These are phyloP conservation scores for Sugiyamaella castrensis DNA, from an alignment of 1,139 yeast genomes.

Conservation along the genomic window DNA sequence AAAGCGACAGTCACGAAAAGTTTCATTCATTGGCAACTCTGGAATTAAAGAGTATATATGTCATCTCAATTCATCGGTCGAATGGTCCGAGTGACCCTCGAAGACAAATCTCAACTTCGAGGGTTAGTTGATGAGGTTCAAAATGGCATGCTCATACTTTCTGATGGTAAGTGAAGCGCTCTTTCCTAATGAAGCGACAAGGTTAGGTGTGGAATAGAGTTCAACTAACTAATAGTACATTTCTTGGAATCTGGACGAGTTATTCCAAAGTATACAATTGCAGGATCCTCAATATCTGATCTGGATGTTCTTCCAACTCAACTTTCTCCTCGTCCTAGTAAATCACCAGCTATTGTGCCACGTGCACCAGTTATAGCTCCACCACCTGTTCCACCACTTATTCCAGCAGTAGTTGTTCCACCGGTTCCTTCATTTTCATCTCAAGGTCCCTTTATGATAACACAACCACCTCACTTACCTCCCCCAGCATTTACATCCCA, in stretches of 20 bases:
- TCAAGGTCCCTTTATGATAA: neutral
- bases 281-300: slow-evolving; percentile 33
- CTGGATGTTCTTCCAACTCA: slow-evolving; percentile 30
- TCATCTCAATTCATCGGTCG: slow-evolving; percentile 31
- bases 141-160: slow-evolving; percentile 31
- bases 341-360: slow-evolving; percentile 1
- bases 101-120: slow-evolving; percentile 28
- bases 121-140: slow-evolving; percentile 36
- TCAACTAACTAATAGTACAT: slow-evolving; percentile 19
- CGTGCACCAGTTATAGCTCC: slow-evolving; percentile 5
- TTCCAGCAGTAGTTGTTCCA: neutral
- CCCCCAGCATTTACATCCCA: slow-evolving; percentile 5
- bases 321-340: slow-evolving; percentile 6
- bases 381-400: slow-evolving; percentile 5
- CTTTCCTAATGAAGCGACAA: slow-evolving; percentile 15
- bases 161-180: slow-evolving; percentile 11
- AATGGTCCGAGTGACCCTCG: slow-evolving; percentile 31
- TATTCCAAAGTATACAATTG: slow-evolving; percentile 22
- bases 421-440: neutral
- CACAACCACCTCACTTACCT: slow-evolving; percentile 14
- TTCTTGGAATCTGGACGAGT: slow-evolving; percentile 25
- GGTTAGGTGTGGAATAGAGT: neutral
- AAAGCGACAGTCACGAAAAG: neutral
- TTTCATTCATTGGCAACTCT: neutral
- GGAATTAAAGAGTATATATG: neutral